Evolutionary conservation across 2,329 filamentous ascomycete genomes (phyloP), one percentile per base, ranked within the genome.

Genomic region (Colletotrichum godetiae): DNA sequence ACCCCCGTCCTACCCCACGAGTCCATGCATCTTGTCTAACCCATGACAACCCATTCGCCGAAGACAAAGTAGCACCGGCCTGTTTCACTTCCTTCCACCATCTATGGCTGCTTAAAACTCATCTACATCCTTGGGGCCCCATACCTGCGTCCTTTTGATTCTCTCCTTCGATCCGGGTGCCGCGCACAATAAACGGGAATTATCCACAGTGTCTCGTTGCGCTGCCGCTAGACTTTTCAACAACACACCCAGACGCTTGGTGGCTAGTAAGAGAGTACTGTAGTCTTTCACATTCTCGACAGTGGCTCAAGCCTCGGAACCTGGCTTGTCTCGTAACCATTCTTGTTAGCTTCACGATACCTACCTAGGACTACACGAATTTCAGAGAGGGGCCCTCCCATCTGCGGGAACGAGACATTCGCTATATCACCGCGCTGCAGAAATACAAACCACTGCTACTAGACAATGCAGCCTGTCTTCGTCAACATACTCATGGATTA

Each of bases 71-170:
- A 78, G 79, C 80, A 82, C 81, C 73, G 77, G 68, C 77, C 78
- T 83, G 82, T 82, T 81, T 82, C 80, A 80, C 77, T 80, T 76
- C 75, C 69, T 68, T 75, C 60, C 67, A 65, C 67, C 66, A 46
- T 65, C 73, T 53, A 67, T 70, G 67, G 65, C 69, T 67, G 67
- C 57, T 71, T 63, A 67, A 74, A 71, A 74, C 72, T 49, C 68
- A 72, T 62, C 62, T 67, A 55, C 19, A 49, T 53, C 22, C 72
- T 55, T 72, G 19, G 35, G 49, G 31, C 42, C 52, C 49, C 62
- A 57, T 22, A 65, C 53, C 55, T 62, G 31, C 27, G 52, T 67
- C 46, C 61, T 46, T 59, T 33, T 55, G 61, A 57, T 46, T 66
- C 57, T 63, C 60, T 42, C 31, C 57, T 46, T 72, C 58, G 33